Base-by-base conservation (phyloP, 345 rosid genomes). In the Brassica incana region DNA sequence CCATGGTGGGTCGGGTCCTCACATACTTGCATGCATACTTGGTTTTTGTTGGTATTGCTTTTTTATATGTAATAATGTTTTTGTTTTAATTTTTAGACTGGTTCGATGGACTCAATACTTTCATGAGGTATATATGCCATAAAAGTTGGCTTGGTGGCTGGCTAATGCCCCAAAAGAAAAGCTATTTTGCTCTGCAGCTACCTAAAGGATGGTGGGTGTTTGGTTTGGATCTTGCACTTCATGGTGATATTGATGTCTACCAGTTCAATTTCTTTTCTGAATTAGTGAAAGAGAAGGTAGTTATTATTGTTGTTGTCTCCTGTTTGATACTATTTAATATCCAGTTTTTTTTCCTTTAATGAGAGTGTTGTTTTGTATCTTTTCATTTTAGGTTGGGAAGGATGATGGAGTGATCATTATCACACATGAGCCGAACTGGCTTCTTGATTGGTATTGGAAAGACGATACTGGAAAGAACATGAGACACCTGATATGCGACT, bases 111-210 rank as follows among this genome's bases (percentile, higher is more conserved):
- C 94, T 95, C 78, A 85, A 95, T 78, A 95, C 99, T 75, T 95
- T 95, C 81, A 95, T 95, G 99, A 90, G 99, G 85, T 89, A 88
- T 83, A 93, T 95, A 78, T 95, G 99, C 83, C 98, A 93, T 77
- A 93, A 95, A 83, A 95, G 91, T 85, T 95, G 99, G 99, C 86
- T 95, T 86, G 99, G 99, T 16, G 99, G 99, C 77, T 93, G 99
- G 99, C 78, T 95, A 69, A 95, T 95, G 97, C 99, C 99, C 66
- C 99, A 95, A 83, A 93, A 90, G 88, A 93, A 90, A 88, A 95
- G 99, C 86, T 95, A 95, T 76, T 95, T 93, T 87, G 96, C 98
- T 14, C 85, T 95, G 86, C 97, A 91, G 83, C 92, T 95, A 52
- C 99, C 99, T 5, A 83, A 88, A 77, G 73, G 90, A 32, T 95